Evolutionary conservation across 2,329 filamentous ascomycete species (phyloP).

Genomic region (Xylaria polymorpha): DNA sequence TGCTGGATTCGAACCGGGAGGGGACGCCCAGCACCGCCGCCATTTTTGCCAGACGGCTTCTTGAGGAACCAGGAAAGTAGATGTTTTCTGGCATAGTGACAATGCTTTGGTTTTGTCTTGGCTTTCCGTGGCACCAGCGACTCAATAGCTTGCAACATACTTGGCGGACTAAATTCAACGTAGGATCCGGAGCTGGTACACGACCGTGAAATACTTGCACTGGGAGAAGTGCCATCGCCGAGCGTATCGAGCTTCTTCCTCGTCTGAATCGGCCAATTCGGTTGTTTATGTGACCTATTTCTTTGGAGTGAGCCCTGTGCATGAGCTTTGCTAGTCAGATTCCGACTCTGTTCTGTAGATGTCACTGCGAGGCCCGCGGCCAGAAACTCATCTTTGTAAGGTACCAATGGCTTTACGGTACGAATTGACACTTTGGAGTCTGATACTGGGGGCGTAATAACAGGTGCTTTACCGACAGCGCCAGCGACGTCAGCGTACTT

Average conservation of each 20-base stretch:
- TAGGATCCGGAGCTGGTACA: conserved; percentile 43
- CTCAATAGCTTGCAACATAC: conserved; percentile 37
- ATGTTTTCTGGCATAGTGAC: conserved; percentile 36
- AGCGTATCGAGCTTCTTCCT: conserved; percentile 38
- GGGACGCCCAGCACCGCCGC: conserved; percentile 12
- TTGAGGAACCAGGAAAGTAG: conserved; percentile 47
- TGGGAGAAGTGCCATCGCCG: conserved; percentile 32
- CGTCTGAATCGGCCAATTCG: conserved; percentile 8
- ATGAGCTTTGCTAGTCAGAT: conserved; percentile 38
- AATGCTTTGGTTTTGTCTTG: conserved; percentile 34
- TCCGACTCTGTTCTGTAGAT: conserved; percentile 58
- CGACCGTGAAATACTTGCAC: conserved; percentile 26
- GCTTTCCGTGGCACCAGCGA: conserved; percentile 33
- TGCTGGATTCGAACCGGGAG: conserved; percentile 29
- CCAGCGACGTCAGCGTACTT: conserved; percentile 56
- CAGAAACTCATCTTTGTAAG: conserved; percentile 65
- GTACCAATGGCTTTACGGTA: conserved; percentile 65
- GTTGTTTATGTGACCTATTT: background rate
- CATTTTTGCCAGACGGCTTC: conserved; percentile 32
- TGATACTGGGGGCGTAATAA: conserved; percentile 55
- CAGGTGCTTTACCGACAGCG: conserved; percentile 53
- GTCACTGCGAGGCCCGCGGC: conserved; percentile 68
- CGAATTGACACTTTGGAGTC: conserved; percentile 59
- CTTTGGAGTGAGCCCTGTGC: conserved; percentile 26
- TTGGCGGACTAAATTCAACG: conserved; percentile 43